Percentiles rank a stretch among this genome's conserved stretches.
phyloP scores from a whole-genome alignment of 73 alveolate genomes.

The Paramecium caudatum region DNA sequence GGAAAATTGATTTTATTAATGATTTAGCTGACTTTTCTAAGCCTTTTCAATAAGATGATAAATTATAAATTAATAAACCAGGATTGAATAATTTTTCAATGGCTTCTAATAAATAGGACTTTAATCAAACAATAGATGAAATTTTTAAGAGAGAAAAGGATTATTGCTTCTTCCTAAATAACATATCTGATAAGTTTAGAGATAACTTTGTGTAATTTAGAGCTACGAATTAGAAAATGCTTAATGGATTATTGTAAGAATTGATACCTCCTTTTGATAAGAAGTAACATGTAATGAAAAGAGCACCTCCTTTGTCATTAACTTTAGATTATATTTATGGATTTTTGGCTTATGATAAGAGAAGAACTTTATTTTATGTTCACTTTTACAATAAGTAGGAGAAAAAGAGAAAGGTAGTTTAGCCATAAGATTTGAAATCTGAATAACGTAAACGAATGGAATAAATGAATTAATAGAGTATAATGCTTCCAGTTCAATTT shows the following conservation, averaged over 20 bases:
- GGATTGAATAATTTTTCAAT: slow-evolving; percentile 50
- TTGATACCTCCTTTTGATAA: slow-evolving; percentile 59
- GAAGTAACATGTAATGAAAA: slow-evolving; percentile 68
- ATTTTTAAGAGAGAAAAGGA: slow-evolving; percentile 72
- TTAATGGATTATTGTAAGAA: slow-evolving; percentile 56
- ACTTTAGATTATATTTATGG: slow-evolving; percentile 89
- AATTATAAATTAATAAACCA: slow-evolving; percentile 29
- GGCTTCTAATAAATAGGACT: slow-evolving; percentile 61
- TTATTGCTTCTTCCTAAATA: slow-evolving; percentile 67
- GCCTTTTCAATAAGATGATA: slow-evolving; percentile 73
- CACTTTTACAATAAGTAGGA: slow-evolving; percentile 74
- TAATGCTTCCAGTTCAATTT: slow-evolving; percentile 51
- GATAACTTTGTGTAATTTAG: slow-evolving; percentile 69
- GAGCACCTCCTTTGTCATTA: slow-evolving; percentile 85
- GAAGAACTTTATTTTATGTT: slow-evolving; percentile 84
- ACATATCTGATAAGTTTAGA: slow-evolving; percentile 75
- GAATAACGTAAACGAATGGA: slow-evolving; percentile 66
- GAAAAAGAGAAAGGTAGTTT: slow-evolving; percentile 27
- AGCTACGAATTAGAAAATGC: slow-evolving; percentile 71
- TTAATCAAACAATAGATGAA: slow-evolving; percentile 62
- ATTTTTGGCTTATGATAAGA: slow-evolving; percentile 81
- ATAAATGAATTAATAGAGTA: slow-evolving; percentile 47
- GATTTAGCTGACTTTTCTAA: slow-evolving; percentile 75
- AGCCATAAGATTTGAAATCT: neutral
- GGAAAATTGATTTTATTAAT: slow-evolving; percentile 80